Evolutionary conservation across 2,329 filamentous ascomycete species (phyloP), one percentile per base, ranked within the genome.

Genomic region (Aureobasidium subglaciale): DNA sequence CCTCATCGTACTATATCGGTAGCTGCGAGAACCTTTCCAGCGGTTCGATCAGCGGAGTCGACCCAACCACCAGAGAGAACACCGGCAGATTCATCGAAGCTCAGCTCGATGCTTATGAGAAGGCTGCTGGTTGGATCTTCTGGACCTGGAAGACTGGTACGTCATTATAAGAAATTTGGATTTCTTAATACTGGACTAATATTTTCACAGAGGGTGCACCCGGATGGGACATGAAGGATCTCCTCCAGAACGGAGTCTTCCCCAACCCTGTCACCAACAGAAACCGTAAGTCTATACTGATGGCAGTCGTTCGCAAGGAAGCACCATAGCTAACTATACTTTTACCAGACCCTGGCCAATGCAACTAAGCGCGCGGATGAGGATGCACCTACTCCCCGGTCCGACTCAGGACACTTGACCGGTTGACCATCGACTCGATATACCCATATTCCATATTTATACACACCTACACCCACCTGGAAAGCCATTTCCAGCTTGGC

Each of bases 91-190:
- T 72, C 62, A 75, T 77, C 61, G 70, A 73, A 60, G 74, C 75
- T 8, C 74, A 77, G 61, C 70, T 78, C 3, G 70, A 73, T 34
- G 75, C 71, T 1, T 77, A 68, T 55, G 75, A 78, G 65, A 74
- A 73, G 67, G 73, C 72, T 4, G 66, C 60, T 2, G 75, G 75
- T 1, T 78, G 75, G 75, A 73, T 77, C 61, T 77, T 75, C 64
- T 77, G 75, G 75, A 74, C 71, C 4, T 77, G 74, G 74, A 76
- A 76, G 68, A 77, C 73, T 1, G 46, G 46, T 50, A 50, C 24
- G 46, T 38, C 8, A 10, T 9, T 13, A 16, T 7, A 7, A n/a
- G 37, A 32, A 37, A 38, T 50, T 38, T 38, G 3, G 13, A n/a
- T 6, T n/a, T 4, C 24, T 4, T 4, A 6, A 38, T 18, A 20